phyloP scores from a whole-genome alignment of 2,329 filamentous ascomycete species.

The Xylariales sp. region DNA sequence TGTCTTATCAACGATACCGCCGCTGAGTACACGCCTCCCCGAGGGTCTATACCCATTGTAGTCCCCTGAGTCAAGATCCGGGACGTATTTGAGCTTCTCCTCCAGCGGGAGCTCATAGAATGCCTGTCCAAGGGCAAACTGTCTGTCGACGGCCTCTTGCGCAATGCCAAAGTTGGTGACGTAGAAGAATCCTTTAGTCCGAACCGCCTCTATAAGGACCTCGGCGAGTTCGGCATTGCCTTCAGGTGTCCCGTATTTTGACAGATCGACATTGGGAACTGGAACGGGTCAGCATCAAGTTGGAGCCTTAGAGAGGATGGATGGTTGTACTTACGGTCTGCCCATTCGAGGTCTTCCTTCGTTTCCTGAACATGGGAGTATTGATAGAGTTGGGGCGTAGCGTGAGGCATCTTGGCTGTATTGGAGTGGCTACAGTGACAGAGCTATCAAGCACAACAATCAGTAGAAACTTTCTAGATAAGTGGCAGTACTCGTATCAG shows the following conservation, averaged over 20 bases:
- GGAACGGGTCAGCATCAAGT: not conserved
- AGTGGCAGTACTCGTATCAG: too few relatives aligned
- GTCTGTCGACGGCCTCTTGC: slow-evolving; percentile 52
- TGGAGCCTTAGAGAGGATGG: not conserved
- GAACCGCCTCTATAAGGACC: slow-evolving; percentile 28
- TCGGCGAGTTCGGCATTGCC: slow-evolving; percentile 26
- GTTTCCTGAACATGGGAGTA: slow-evolving; percentile 32
- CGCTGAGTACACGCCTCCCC: slow-evolving; percentile 25
- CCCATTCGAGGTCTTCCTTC: slow-evolving; percentile 32
- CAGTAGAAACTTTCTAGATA: too few relatives aligned
- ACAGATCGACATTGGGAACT: slow-evolving; percentile 31
- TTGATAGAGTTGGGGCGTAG: slow-evolving; percentile 24
- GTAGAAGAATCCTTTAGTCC: slow-evolving; percentile 51
- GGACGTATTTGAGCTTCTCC: slow-evolving; percentile 53
- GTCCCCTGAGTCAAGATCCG: slow-evolving; percentile 43
- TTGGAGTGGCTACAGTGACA: too few relatives aligned
- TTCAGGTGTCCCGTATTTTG: slow-evolving; percentile 27
- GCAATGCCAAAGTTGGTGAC: slow-evolving; percentile 57
- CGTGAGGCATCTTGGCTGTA: slow-evolving; percentile 27
- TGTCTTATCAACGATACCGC: slow-evolving; percentile 11
- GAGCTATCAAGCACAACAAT: too few relatives aligned
- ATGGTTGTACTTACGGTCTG: slow-evolving; percentile 23
- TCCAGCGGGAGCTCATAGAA: slow-evolving; percentile 53
- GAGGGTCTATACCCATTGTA: slow-evolving; percentile 54
- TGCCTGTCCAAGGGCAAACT: slow-evolving; percentile 55